Evolutionary conservation across 371 early-diverging fungal genomes (phyloP), one percentile per base, ranked within the genome.

Genomic region (Rhizomucor pusillus): DNA sequence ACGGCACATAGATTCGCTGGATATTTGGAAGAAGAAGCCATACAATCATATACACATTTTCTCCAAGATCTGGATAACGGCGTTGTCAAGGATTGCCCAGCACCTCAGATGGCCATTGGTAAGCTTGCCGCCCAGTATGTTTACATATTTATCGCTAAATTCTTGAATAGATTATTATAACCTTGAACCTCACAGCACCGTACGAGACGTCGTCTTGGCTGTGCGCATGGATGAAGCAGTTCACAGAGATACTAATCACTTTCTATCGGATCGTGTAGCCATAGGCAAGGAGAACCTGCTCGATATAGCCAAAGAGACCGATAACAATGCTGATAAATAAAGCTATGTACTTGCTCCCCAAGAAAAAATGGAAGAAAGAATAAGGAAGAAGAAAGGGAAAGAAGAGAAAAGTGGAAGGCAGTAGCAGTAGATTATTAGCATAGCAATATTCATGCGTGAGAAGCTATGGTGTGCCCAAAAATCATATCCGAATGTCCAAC

Each of bases 191-290:
- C 60, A 80, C 10, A 94, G 97, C 2, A 90, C 87, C 2, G 59
- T 98, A 39, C 78, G 90, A 18, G 97, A 98, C 50, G 90, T 96
- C 11, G 92, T 95, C 13, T 67, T 90, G 13, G 95, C 94, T 24
- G 88, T 98, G 10, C 79, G 98, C 12, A 88, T 94, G 4, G 98
- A 98, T 60, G 98, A 98, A 66, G 92, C 89, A 5, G 71, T 87
- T 19, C 98, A 98, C 62, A 80, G 95, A 54, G 94, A 97, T 56
- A 87, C 92, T 5, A 98, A 98, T 77, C 97, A 95, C 59, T 80
- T 85, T 47, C 75, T 95, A 24, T 82, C 90, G 24, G 87, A 87
- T 39, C 62, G 69, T 50, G 56, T 69, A 51, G 59, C 65, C 49
- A 9, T 35, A 12, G 13, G 20, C 23, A 22, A 25, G 10, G 51